Evolutionary conservation across 2,329 filamentous ascomycete genomes (phyloP).

Genomic region (Fusarium virguliforme): DNA sequence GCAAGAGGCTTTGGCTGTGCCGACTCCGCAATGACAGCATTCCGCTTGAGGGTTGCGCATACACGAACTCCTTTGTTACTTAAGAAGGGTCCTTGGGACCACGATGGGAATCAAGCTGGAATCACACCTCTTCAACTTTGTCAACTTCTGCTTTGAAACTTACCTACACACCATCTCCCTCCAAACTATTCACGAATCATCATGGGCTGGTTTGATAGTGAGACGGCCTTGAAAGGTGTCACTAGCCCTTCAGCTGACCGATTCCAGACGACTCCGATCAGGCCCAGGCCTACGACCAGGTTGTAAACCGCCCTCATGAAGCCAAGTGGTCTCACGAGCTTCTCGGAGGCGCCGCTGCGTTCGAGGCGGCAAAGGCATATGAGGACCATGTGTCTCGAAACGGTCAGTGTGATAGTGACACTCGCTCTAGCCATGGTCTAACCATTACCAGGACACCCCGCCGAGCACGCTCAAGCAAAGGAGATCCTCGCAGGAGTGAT

Average conservation of each 20-base stretch:
- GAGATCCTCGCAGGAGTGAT: constrained; percentile 52
- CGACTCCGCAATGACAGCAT: constrained; percentile 12
- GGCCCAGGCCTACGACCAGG: constrained; percentile 49
- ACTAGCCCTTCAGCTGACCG: neutral
- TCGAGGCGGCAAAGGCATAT: constrained; percentile 54
- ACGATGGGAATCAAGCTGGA: constrained; percentile 2
- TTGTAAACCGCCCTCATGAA: constrained; percentile 51
- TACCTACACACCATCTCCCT: neutral
- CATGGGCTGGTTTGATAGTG: constrained; percentile 39
- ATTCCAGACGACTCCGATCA: constrained; percentile 45
- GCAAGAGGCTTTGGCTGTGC: constrained; percentile 10
- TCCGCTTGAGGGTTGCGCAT: neutral
- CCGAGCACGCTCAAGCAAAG: constrained; percentile 51
- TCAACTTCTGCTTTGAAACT: neutral
- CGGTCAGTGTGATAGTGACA: constrained; percentile 24
- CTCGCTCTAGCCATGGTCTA: neutral
- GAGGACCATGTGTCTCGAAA: constrained; percentile 51
- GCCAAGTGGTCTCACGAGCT: constrained; percentile 54
- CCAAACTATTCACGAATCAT: constrained; percentile 2
- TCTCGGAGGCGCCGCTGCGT: constrained; percentile 53
- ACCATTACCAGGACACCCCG: constrained; percentile 47
- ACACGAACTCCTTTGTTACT: neutral
- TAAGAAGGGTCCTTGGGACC: constrained; percentile 4
- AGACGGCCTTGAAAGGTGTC: neutral
- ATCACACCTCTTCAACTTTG: neutral